Evolutionary conservation across 306 rosid species (phyloP).

Genomic region (Cicer judaicum): DNA sequence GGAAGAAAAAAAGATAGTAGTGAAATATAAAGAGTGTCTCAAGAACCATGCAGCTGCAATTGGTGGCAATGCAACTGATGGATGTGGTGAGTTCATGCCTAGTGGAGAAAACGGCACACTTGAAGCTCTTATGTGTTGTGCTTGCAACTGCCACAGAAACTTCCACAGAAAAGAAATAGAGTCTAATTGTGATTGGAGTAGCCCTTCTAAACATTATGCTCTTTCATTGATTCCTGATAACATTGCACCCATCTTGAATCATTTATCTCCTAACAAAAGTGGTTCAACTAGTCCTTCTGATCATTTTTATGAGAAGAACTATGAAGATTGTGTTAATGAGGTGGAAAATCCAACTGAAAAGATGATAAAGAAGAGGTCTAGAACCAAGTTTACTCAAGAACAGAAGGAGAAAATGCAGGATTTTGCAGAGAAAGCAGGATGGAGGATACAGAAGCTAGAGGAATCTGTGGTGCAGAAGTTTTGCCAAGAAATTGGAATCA

Average conservation of each 20-base stretch:
- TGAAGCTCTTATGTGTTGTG: conserved; percentile 57
- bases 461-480: conserved; percentile 55
- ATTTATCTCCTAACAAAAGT: conserved; percentile 50
- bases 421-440: conserved; percentile 64
- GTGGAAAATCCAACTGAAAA: conserved; percentile 39
- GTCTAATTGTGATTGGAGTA: conserved; percentile 9
- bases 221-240: conserved; percentile 35
- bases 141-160: conserved; percentile 66
- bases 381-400: conserved; percentile 67
- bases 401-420: conserved; percentile 65
- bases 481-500: conserved; percentile 65
- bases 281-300: conserved; percentile 52
- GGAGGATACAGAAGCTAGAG: conserved; percentile 63
- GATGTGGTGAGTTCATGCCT: conserved; percentile 68
- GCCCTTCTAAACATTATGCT: conserved; percentile 17
- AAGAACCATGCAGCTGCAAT: conserved; percentile 70
- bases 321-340: conserved; percentile 32
- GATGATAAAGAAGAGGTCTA: conserved; percentile 55
- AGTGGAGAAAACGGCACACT: conserved; percentile 53
- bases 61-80: conserved; percentile 66
- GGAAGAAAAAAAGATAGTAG: conserved; percentile 31
- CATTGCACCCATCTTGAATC: conserved; percentile 11
- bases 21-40: conserved; percentile 55
- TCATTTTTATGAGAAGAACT: conserved; percentile 44
- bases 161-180: conserved; percentile 61